Conservation (phyloP, 73 alveolate species). For the Paramecium tetraurelia region DNA sequence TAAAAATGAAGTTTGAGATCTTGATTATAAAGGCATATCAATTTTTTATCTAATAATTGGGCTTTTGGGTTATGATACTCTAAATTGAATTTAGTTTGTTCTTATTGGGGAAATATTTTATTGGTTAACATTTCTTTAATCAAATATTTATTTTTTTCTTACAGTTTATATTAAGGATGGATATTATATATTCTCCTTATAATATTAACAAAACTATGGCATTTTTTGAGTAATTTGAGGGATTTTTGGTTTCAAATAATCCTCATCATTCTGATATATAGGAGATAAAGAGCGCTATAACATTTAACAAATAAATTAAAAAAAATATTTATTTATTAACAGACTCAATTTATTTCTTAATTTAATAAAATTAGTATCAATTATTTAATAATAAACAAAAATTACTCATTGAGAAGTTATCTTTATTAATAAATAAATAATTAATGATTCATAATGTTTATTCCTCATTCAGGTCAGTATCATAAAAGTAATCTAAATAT, state of each 20-base stretch:
- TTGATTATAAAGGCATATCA: neutral
- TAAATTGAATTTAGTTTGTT: neutral
- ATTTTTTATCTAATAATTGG: neutral
- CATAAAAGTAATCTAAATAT: no score
- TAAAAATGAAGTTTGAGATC: neutral
- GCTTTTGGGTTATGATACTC: neutral
- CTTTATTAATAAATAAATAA: neutral
- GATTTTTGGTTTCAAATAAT: neutral
- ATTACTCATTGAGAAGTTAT: neutral
- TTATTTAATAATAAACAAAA: neutral
- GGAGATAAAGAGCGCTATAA: neutral
- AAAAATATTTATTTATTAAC: neutral
- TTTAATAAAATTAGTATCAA: neutral
- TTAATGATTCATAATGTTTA: neutral
- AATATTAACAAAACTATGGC: neutral
- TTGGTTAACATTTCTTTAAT: neutral
- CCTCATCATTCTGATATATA: neutral
- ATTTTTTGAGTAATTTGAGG: neutral
- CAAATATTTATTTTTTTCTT: neutral
- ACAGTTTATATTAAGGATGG: constrained; percentile 6
- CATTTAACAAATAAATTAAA: constrained; percentile 5
- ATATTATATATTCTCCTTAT: neutral
- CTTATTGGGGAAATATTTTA: neutral
- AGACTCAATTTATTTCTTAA: neutral
- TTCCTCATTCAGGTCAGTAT: neutral